Base-by-base conservation (phyloP, 257 asterid genomes). In the Sherardia arvensis region DNA sequence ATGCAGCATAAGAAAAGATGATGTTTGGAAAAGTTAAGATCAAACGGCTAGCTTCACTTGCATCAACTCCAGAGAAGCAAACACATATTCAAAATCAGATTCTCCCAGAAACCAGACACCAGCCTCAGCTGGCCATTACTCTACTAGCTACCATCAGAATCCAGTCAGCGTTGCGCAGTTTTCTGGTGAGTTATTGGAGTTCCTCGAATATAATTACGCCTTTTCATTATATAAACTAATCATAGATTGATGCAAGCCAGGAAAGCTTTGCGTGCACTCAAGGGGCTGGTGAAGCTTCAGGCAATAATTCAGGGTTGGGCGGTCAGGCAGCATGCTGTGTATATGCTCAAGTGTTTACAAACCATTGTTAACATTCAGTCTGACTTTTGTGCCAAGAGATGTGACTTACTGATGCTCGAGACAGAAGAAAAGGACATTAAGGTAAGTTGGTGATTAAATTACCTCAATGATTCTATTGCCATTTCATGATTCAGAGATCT, bases 241-340 rank as follows among this genome's bases (percentile, higher is more conserved):
- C 3, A 43, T n/a, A 38, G 47, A 4, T 22, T 57, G 60, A 27
- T 76, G 64, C 80, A 88, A 96, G 98, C 92, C 69, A 80, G 92
- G 75, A 91, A 86, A 78, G 98, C 98, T 55, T 71, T 91, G 34
- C 68, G 85, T 66, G 98, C 96, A 66, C 76, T 91, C 66, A 88
- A 78, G 74, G 98, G 95, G 75, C 74, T 91, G 1, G 96, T 91
- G 6, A 88, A 81, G 86, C 95, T 91, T 74, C 98, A 88, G 76
- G 98, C 98, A 53, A 85, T 88, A 18, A 85, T 91, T 53, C 95
- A 96, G 0, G 98, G 98, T 21, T 82, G 95, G 87, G 94, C 94
- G 5, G 98, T 91, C 55, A 78, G 98, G 34, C 86, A 78, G 64
- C 96, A 91, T 72, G 90, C 98, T 23, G 69, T 86, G 58, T 71